phyloP scores from a whole-genome alignment of 345 rosid species.

The Eucalyptus regnans region DNA sequence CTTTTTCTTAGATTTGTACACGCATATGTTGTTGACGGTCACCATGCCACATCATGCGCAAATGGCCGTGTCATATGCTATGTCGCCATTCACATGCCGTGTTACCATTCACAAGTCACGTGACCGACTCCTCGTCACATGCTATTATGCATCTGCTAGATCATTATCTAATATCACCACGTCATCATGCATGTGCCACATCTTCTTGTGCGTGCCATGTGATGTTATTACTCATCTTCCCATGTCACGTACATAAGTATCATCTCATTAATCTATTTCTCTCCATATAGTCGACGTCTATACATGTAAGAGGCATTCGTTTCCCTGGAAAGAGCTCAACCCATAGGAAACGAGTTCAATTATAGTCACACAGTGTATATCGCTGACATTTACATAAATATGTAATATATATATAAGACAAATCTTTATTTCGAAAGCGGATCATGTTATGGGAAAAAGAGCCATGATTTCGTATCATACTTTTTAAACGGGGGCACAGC shows the following conservation, averaged over 20 bases:
- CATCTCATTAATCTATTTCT: background rate
- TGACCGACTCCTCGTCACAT: background rate
- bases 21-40: background rate
- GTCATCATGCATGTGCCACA: background rate
- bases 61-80: background rate
- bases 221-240: background rate
- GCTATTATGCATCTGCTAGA: fast-evolving
- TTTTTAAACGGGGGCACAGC: background rate
- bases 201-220: background rate
- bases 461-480: background rate
- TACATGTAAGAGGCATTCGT: background rate
- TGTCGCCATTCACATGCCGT: background rate
- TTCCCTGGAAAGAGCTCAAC: background rate
- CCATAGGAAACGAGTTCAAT: background rate
- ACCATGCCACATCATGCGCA: background rate
- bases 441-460: background rate
- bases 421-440: background rate
- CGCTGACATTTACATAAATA: background rate
- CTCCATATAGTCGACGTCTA: background rate
- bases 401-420: background rate
- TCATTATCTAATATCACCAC: background rate
- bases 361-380: background rate
- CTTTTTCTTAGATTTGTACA: background rate
- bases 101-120: background rate
- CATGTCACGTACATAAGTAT: background rate